Conservation (phyloP, 768 basidiomycete species). For the Cystofilobasidium bisporidii region DNA sequence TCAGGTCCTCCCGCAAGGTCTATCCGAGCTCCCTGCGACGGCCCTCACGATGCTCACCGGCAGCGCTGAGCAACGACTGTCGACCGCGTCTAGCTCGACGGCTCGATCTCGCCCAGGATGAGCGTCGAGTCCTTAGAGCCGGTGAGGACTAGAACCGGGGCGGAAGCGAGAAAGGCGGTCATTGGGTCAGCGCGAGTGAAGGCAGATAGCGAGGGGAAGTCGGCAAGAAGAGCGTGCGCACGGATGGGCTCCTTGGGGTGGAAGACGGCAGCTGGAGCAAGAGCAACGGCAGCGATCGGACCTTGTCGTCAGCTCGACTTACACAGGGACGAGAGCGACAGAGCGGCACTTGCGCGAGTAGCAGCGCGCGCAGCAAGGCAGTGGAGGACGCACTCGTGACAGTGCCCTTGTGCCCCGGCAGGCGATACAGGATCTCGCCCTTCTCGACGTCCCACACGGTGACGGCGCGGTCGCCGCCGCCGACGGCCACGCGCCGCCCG, state of each 20-base stretch:
- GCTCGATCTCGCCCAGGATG: conserved; percentile 83
- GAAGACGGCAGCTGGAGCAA: conserved; percentile 65
- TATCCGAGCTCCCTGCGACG: too few relatives aligned
- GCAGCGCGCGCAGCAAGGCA: too few relatives aligned
- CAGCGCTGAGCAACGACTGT: too few relatives aligned
- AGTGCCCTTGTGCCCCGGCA: conserved; percentile 68
- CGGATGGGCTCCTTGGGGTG: conserved; percentile 92
- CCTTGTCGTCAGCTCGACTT: too few relatives aligned
- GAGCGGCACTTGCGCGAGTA: too few relatives aligned
- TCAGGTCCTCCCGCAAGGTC: too few relatives aligned
- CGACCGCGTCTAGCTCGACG: conserved; percentile 6
- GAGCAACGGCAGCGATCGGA: too few relatives aligned
- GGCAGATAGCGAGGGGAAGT: conserved; percentile 1
- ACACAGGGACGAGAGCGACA: too few relatives aligned
- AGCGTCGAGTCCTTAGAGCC: conserved; percentile 87
- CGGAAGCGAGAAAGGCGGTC: conserved; percentile 10
- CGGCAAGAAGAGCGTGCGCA: conserved; percentile 46
- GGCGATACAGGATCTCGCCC: conserved; percentile 41
- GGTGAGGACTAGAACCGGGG: conserved; percentile 58
- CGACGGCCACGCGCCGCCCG: conserved; percentile 39
- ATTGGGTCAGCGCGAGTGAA: conserved; percentile 13
- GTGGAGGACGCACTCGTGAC: conserved; percentile 54
- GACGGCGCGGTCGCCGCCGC: conserved; percentile 43
- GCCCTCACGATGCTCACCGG: too few relatives aligned
- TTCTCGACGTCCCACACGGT: conserved; percentile 43